A percentile compares a stretch with the other conserved stretches of the same genome.
Evolutionary conservation across 73 alveolate genomes (phyloP).

Genomic region (Paramecium caudatum): DNA sequence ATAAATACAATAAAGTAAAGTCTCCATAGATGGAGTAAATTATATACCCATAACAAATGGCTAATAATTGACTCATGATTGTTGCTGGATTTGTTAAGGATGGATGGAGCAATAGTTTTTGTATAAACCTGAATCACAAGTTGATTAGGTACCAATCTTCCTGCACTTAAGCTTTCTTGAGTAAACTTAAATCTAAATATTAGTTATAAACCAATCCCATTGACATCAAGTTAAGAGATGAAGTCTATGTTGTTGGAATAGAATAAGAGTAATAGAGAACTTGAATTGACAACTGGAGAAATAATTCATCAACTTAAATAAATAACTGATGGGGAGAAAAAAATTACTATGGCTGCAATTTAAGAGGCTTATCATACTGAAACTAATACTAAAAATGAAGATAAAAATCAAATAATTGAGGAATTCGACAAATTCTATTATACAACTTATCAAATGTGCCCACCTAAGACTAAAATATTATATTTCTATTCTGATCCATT

Average conservation of each 20-base stretch:
- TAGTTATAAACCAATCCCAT: slow-evolving; percentile 38
- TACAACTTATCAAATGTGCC: slow-evolving; percentile 45
- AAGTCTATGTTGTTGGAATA: background rate
- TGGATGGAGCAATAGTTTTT: slow-evolving; percentile 9
- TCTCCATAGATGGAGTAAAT: slow-evolving; percentile 28
- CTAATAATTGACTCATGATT: background rate
- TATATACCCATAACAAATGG: background rate
- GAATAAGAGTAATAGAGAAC: background rate
- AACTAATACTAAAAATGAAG: background rate
- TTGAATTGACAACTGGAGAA: slow-evolving; percentile 48
- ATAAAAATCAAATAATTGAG: background rate
- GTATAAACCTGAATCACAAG: background rate
- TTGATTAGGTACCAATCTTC: background rate
- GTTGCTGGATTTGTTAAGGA: slow-evolving; percentile 66
- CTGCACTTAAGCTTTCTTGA: slow-evolving; percentile 9
- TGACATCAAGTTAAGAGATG: slow-evolving; percentile 11
- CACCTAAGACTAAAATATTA: slow-evolving; percentile 62
- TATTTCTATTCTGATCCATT: slow-evolving; percentile 58
- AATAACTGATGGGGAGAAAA: background rate
- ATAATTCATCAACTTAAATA: slow-evolving; percentile 35
- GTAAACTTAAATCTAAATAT: background rate
- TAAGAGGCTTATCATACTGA: background rate
- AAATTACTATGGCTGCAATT: slow-evolving; percentile 27
- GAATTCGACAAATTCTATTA: slow-evolving; percentile 28
- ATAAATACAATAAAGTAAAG: background rate